Base-by-base conservation (phyloP, 345 rosid species). In the Fremontodendron californicum region DNA sequence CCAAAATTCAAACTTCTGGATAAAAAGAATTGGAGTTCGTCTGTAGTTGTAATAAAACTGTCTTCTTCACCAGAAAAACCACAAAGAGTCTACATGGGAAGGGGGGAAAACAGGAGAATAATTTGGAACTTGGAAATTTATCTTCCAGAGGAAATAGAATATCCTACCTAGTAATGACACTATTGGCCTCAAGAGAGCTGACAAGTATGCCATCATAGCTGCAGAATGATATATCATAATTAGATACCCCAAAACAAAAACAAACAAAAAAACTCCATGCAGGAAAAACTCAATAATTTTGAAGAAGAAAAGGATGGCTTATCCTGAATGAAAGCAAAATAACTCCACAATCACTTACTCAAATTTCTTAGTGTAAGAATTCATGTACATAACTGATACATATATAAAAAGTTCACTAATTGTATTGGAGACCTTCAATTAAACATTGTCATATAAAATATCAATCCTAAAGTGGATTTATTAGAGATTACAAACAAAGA, bases 141-240 rank as follows among this genome's bases (percentile, higher is more conserved):
- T 2, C 63, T 71, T 77, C 10, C 19, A 35, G 13, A 48, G 52
- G 52, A 16, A 46, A 21, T 40, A 39, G 71, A 39, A 35, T 39
- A 71, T 80, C 92, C 79, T 88, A 96, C 99, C 92, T 71, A 82
- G 94, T 81, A 79, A 94, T 78, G 61, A 84, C 49, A 84, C 78
- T 78, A 85, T 82, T 91, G 75, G 94, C 90, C 81, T 87, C 90
- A 68, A 93, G 86, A 69, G 97, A 93, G 80, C 85, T 86, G 64
- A 91, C 91, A 81, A 96, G 76, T 77, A 94, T 75, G 78, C 99
- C 97, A 78, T 94, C 92, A 83, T 85, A 96, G 84, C 98, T 96
- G 92, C 86, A 82, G 70, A 84, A 78, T 49, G 51, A 76, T 51
- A 78, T 45, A 85, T 40, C 60, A 70, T 33, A 54, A 60, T 86